phyloP scores from a whole-genome alignment of 306 rosid genomes.

The Canavalia ensiformis region DNA sequence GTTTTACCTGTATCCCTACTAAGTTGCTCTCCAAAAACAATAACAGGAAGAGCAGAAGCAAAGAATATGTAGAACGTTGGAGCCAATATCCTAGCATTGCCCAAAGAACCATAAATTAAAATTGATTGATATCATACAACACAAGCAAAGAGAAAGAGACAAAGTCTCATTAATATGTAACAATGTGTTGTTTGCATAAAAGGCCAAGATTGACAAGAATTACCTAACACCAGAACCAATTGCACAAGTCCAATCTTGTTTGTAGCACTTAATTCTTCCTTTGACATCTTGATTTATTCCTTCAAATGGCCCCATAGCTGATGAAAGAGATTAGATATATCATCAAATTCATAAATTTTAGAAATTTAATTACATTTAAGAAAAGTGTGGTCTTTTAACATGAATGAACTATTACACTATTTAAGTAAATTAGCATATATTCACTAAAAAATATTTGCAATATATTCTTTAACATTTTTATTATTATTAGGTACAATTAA shows the following conservation, averaged over 20 bases:
- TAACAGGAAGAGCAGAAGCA: slow-evolving; percentile 85
- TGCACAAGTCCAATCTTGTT: slow-evolving; percentile 69
- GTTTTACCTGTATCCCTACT: slow-evolving; percentile 69
- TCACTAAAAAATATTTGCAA: background rate
- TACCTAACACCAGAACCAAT: slow-evolving; percentile 64
- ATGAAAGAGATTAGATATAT: slow-evolving; percentile 31
- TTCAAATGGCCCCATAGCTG: slow-evolving; percentile 63
- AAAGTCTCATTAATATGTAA: background rate
- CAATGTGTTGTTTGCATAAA: background rate
- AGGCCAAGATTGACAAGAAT: background rate
- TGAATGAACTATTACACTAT: background rate
- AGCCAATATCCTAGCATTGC: slow-evolving; percentile 68
- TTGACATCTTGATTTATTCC: slow-evolving; percentile 68
- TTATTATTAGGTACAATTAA: background rate
- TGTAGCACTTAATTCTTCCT: slow-evolving; percentile 73
- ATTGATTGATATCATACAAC: background rate
- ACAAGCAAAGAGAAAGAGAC: background rate
- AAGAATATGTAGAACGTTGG: slow-evolving; percentile 81
- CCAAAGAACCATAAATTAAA: background rate
- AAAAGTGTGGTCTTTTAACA: background rate
- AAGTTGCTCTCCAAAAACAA: slow-evolving; percentile 85
- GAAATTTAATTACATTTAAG: slow-evolving; percentile 17
- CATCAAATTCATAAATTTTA: slow-evolving; percentile 14
- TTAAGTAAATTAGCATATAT: background rate
- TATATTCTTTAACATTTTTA: background rate